A percentile compares a stretch with the other conserved stretches of the same genome.
phyloP scores from a whole-genome alignment of 1,284 basidiomycete species.

The Fomitiporia mediterranea region DNA sequence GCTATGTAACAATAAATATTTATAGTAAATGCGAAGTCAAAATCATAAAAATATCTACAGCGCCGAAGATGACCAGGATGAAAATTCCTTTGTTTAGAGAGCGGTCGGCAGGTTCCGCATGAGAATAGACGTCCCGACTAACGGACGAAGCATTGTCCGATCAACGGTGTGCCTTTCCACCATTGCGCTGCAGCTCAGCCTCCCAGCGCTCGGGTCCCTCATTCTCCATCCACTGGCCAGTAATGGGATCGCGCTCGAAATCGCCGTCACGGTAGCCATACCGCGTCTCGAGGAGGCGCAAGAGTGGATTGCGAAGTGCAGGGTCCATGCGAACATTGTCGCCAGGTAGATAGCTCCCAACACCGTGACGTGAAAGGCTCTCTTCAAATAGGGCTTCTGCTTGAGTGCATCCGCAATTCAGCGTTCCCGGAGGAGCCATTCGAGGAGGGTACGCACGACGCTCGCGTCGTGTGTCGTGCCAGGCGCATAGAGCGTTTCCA shows the following conservation, averaged over 20 bases:
- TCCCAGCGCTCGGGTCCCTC: conserved; percentile 64
- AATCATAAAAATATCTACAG: neutral
- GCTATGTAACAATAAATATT: conserved; percentile 12
- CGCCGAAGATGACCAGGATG: conserved; percentile 1
- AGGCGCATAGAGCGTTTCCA: conserved; percentile 79
- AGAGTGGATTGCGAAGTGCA: conserved; percentile 69
- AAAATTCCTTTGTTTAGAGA: neutral
- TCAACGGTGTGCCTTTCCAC: conserved; percentile 8
- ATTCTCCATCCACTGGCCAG: conserved; percentile 59
- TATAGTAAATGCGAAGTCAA: neutral
- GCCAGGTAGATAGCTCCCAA: conserved; percentile 76
- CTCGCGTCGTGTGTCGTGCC: conserved; percentile 82
- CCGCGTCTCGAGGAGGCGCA: conserved; percentile 61
- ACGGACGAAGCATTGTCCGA: neutral
- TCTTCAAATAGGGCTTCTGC: conserved; percentile 83
- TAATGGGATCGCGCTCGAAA: conserved; percentile 62
- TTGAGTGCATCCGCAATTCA: conserved; percentile 79
- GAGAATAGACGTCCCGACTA: neutral
- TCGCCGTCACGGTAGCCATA: conserved; percentile 81
- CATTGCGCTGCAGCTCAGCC: conserved; percentile 26
- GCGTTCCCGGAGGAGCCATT: conserved; percentile 66
- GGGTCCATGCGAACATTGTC: conserved; percentile 84
- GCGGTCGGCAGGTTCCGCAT: neutral
- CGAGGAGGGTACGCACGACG: conserved; percentile 72
- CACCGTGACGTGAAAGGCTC: conserved; percentile 66